A percentile compares a stretch with the other conserved stretches of the same genome.
Evolutionary conservation across 345 rosid genomes (phyloP).

Genomic region (Eucalyptus polybractea): DNA sequence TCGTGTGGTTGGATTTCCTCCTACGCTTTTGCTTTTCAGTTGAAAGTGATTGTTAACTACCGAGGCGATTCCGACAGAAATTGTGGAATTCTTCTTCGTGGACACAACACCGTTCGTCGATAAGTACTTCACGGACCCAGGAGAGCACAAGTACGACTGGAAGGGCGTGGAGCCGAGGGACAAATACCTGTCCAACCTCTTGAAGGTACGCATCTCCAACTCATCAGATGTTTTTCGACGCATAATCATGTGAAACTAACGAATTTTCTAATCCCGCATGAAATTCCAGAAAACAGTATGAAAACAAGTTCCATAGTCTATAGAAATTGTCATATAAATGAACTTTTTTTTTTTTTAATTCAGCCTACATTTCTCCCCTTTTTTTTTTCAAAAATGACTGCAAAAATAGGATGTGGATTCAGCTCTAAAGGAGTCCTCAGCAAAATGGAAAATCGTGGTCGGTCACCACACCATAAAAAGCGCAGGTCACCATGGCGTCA

Average conservation of each 20-base stretch:
- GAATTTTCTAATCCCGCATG: not conserved
- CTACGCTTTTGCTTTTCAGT: not conserved
- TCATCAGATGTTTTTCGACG: not conserved
- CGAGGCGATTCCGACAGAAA: not conserved
- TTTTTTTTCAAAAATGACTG: not conserved
- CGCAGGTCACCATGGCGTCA: constrained; percentile 57
- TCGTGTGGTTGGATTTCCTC: not conserved
- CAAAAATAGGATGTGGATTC: constrained; percentile 17
- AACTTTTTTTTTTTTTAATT: not conserved
- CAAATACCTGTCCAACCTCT: constrained; percentile 25
- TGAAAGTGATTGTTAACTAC: not conserved
- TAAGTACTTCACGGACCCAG: constrained; percentile 34
- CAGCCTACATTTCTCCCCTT: not conserved
- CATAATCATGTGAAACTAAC: not conserved
- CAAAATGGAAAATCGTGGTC: constrained; percentile 61
- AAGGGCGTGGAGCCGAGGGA: constrained; percentile 34
- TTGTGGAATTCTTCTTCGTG: constrained; percentile 46
- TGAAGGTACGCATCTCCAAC: constrained; percentile 9
- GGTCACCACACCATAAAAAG: constrained; percentile 77
- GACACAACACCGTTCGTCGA: constrained; percentile 63
- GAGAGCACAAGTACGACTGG: constrained; percentile 50
- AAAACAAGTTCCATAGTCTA: not conserved
- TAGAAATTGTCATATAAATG: not conserved
- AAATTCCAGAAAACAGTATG: not conserved
- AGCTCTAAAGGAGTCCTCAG: constrained; percentile 10